These are phyloP conservation scores for Xylaria intraflava DNA, from an alignment of 495 filamentous ascomycete genomes.

Conservation along the genomic window DNA sequence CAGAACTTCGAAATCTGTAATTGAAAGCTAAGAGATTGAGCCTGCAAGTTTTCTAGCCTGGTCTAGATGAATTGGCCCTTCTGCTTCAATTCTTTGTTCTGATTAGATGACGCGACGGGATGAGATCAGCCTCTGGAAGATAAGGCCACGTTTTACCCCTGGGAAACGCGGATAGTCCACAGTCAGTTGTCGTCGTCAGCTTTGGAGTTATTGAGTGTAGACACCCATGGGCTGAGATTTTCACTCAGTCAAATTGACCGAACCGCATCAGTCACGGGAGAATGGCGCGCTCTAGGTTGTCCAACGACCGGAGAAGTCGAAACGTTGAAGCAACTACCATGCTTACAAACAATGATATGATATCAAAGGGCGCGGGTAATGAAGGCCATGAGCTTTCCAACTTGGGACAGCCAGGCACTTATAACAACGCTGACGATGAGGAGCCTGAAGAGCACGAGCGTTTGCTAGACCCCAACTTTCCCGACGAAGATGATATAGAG, in stretches of 20 bases:
- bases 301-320: background rate
- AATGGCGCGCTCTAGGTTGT: background rate
- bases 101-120: too few relatives aligned
- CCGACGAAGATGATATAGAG: constrained; percentile 31
- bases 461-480: constrained; percentile 45
- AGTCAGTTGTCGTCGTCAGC: background rate
- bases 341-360: background rate
- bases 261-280: background rate
- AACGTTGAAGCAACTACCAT: background rate
- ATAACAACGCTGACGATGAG: constrained; percentile 26
- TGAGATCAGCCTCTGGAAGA: too few relatives aligned
- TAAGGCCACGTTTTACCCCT: too few relatives aligned
- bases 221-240: background rate
- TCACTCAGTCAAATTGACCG: background rate
- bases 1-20: too few relatives aligned
- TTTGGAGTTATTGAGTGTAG: background rate
- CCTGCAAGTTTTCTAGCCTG: too few relatives aligned
- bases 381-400: background rate
- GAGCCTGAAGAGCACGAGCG: constrained; percentile 40
- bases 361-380: background rate
- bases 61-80: too few relatives aligned
- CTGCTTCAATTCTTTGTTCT: too few relatives aligned
- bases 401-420: constrained; percentile 15
- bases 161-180: too few relatives aligned
- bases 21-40: too few relatives aligned